A percentile compares a stretch with the other conserved stretches of the same genome.
phyloP scores from a whole-genome alignment of 2,329 filamentous ascomycete species.

The Scortechinia acanthostroma region DNA sequence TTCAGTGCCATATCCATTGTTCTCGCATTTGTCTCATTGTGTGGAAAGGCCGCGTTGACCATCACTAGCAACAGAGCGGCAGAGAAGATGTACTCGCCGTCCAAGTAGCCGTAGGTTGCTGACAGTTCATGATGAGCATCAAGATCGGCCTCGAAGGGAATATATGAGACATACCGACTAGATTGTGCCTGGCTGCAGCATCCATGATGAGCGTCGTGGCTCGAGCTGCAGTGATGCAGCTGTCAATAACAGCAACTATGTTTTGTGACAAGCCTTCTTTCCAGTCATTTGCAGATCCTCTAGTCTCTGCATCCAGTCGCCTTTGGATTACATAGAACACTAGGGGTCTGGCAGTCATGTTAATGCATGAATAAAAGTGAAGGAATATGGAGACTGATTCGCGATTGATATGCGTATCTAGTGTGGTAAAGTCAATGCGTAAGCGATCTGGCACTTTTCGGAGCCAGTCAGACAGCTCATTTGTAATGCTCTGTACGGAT shows the following conservation, averaged over 20 bases:
- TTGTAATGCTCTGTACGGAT: conserved; percentile 40
- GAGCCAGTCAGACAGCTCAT: conserved; percentile 39
- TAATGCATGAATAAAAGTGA: conserved; percentile 49
- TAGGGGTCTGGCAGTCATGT: conserved; percentile 45
- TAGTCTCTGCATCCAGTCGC: conserved; percentile 26
- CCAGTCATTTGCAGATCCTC: conserved; percentile 23
- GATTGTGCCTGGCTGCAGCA: conserved; percentile 34
- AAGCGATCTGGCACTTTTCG: conserved; percentile 34
- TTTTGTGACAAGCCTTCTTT: conserved; percentile 34
- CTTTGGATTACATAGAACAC: conserved; percentile 43
- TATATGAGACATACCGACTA: conserved; percentile 30
- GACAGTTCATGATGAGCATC: background rate
- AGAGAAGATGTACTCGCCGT: conserved; percentile 45
- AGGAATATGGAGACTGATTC: conserved; percentile 41
- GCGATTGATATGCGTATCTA: conserved; percentile 30
- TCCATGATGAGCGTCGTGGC: conserved; percentile 39
- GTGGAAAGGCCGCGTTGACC: conserved; percentile 42
- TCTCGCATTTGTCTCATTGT: conserved; percentile 25
- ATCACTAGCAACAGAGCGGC: conserved; percentile 44
- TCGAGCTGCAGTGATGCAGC: conserved; percentile 38
- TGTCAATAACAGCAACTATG: conserved; percentile 40
- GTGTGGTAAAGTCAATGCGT: conserved; percentile 34
- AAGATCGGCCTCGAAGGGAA: background rate
- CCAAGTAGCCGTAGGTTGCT: conserved; percentile 49
- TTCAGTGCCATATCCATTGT: conserved; percentile 36